Percentiles rank a stretch among this genome's conserved stretches.
Conservation (phyloP, 306 rosid species). For the Vicia sativa region DNA sequence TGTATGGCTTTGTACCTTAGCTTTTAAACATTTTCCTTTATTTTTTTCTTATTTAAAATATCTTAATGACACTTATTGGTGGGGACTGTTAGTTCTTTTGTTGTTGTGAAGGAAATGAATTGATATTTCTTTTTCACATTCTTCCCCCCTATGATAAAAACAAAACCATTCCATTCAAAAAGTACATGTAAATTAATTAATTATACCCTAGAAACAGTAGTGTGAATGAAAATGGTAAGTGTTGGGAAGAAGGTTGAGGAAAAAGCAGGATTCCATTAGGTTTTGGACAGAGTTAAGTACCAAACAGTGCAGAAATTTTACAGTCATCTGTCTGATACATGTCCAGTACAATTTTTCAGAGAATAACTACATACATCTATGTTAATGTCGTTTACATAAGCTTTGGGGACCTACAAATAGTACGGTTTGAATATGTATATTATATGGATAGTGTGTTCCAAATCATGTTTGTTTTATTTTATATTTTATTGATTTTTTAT, state of each 20-base stretch:
- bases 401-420: constrained; percentile 19
- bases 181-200: constrained; percentile 31
- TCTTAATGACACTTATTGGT: constrained; percentile 44
- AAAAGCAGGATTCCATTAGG: constrained; percentile 16
- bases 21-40: constrained; percentile 48
- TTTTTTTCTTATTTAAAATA: constrained; percentile 26
- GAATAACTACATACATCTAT: constrained; percentile 3
- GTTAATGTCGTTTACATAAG: constrained; percentile 26
- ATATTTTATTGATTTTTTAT: not conserved
- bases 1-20: constrained; percentile 48
- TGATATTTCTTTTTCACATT: constrained; percentile 54
- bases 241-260: not conserved
- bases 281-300: constrained; percentile 36
- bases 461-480: constrained; percentile 27
- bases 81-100: constrained; percentile 55
- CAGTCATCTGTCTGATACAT: constrained; percentile 37
- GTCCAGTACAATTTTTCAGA: constrained; percentile 30
- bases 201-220: constrained; percentile 13
- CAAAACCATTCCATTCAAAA: constrained; percentile 40
- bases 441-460: constrained; percentile 1
- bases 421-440: constrained; percentile 25
- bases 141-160: constrained; percentile 47
- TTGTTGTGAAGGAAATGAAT: constrained; percentile 40
- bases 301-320: constrained; percentile 33
- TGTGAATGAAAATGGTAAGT: constrained; percentile 23